Conservation (phyloP, 371 early-diverging fungal genomes). For the Syncephalis plumigaleata region DNA sequence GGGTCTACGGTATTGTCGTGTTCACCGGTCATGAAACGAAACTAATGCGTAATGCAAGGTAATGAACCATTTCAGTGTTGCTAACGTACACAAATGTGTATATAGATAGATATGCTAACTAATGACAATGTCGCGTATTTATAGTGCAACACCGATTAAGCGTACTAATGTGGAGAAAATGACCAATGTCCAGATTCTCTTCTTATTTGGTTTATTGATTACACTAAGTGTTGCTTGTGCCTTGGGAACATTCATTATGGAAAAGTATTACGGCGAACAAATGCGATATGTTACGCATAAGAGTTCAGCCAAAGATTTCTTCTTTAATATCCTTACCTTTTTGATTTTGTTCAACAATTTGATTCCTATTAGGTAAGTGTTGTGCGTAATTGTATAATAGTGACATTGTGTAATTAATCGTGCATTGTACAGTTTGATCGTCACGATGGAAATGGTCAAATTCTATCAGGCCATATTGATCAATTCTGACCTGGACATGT, state of each 20-base stretch:
- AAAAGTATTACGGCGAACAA: conserved; percentile 13
- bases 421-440: conserved; percentile 51
- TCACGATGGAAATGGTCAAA: conserved; percentile 86
- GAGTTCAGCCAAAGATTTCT: conserved; percentile 1
- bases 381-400: background rate
- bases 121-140: too few relatives aligned
- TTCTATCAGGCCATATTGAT: conserved; percentile 63
- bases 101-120: too few relatives aligned
- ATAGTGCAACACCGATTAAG: conserved; percentile 54
- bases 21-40: conserved; percentile 87
- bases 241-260: conserved; percentile 42
- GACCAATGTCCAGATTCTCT: conserved; percentile 85
- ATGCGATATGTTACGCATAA: background rate
- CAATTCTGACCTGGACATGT: conserved; percentile 72
- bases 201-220: conserved; percentile 73
- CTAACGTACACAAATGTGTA: too few relatives aligned
- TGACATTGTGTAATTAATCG: too few relatives aligned
- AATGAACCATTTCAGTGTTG: background rate
- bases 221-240: conserved; percentile 73
- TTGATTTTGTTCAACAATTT: conserved; percentile 80
- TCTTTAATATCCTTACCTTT: conserved; percentile 60
- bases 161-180: conserved; percentile 63
- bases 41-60: conserved; percentile 71
- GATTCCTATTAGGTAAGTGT: conserved; percentile 57
- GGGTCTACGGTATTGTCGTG: conserved; percentile 72